These are phyloP conservation scores for Leishmania lainsoni DNA, from an alignment of 208 protist genomes.

Conservation along the genomic window DNA sequence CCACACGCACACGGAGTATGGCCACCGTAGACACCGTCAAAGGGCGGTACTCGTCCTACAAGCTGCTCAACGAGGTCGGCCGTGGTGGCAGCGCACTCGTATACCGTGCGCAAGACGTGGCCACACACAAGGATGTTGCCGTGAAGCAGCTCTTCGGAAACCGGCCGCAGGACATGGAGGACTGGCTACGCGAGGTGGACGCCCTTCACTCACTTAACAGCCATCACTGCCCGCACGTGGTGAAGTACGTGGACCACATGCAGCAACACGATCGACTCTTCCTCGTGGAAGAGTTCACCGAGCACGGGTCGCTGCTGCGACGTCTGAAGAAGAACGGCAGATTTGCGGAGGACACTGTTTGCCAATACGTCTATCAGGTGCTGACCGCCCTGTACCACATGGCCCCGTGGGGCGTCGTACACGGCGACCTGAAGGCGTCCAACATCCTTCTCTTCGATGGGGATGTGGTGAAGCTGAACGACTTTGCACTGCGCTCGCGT, in stretches of 20 bases:
- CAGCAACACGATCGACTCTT: constrained; percentile 57
- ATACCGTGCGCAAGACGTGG: constrained; percentile 61
- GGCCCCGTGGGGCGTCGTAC: constrained; percentile 48
- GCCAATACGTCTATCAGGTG: constrained; percentile 21
- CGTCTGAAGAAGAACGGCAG: constrained; percentile 27
- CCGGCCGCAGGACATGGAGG: constrained; percentile 41
- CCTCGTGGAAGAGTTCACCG: constrained; percentile 78
- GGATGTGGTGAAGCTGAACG: constrained; percentile 80
- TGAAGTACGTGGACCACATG: constrained; percentile 87
- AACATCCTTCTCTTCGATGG: constrained; percentile 78
- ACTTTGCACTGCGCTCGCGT: constrained; percentile 79
- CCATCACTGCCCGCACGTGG: constrained; percentile 46
- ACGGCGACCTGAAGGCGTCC: constrained; percentile 90
- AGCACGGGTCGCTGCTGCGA: constrained; percentile 62
- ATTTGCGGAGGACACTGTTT: constrained; percentile 14
- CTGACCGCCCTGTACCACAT: constrained; percentile 29
- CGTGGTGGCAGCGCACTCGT: constrained; percentile 77
- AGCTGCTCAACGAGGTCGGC: constrained; percentile 71
- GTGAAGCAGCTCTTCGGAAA: constrained; percentile 64
- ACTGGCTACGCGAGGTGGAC: constrained; percentile 76
- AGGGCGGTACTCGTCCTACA: constrained; percentile 81
- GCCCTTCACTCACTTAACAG: constrained; percentile 55
- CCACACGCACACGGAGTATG: constrained; percentile 13
- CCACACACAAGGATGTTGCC: constrained; percentile 54
- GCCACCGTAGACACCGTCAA: constrained; percentile 47